These are phyloP conservation scores for Cyberlindnera petersonii DNA, from an alignment of 805 yeast species.

Conservation along the genomic window DNA sequence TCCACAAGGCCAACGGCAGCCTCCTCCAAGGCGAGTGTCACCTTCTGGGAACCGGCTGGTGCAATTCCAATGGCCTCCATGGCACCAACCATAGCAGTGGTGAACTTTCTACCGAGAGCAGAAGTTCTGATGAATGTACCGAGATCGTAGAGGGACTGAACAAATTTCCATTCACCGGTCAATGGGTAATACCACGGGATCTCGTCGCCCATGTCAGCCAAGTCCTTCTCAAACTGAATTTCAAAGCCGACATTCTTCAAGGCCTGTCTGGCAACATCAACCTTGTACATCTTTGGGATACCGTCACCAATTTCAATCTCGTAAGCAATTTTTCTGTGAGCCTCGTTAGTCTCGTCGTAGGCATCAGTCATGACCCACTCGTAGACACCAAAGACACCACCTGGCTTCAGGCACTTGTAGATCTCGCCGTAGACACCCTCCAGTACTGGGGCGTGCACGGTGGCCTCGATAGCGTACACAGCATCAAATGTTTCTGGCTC, in stretches of 20 bases:
- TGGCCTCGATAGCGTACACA: slow-evolving; percentile 97
- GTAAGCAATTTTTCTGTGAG: slow-evolving; percentile 91
- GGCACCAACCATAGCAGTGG: slow-evolving; percentile 74
- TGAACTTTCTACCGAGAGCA: slow-evolving; percentile 75
- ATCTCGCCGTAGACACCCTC: slow-evolving; percentile 96
- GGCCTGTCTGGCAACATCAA: slow-evolving; percentile 84
- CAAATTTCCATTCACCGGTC: slow-evolving; percentile 88
- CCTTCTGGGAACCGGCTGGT: slow-evolving; percentile 88
- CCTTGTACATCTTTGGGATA: slow-evolving; percentile 92
- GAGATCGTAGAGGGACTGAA: slow-evolving; percentile 73
- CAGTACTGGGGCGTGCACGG: slow-evolving; percentile 94
- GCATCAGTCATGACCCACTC: slow-evolving; percentile 99
- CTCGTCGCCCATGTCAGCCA: slow-evolving; percentile 77
- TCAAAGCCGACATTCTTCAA: slow-evolving; percentile 84
- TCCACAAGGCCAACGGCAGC: slow-evolving; percentile 94
- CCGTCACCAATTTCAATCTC: slow-evolving; percentile 99
- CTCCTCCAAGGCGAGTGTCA: slow-evolving; percentile 89
- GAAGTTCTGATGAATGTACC: slow-evolving; percentile 88
- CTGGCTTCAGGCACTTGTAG: slow-evolving; percentile 93
- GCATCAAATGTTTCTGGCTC: slow-evolving; percentile 88
- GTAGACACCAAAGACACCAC: slow-evolving; percentile 96
- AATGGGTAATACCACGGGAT: slow-evolving; percentile 98
- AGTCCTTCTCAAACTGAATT: slow-evolving; percentile 67
- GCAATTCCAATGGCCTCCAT: slow-evolving; percentile 85
- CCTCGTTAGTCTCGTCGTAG: slow-evolving; percentile 81